Conservation (phyloP, 2,329 filamentous ascomycete genomes). For the Cryphonectria naterciae region DNA sequence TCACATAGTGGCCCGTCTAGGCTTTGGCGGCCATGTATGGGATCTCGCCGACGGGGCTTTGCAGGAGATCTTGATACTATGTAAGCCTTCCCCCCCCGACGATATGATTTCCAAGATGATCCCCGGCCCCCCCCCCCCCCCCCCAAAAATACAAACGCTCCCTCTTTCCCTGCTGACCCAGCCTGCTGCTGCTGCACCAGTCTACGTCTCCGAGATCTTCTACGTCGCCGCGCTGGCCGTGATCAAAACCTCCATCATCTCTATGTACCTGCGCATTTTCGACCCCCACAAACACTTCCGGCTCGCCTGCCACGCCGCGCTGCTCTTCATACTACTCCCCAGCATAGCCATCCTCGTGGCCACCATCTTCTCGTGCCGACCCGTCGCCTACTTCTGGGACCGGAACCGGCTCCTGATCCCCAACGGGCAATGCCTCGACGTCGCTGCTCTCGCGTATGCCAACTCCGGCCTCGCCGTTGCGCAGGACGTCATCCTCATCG, state of each 20-base stretch:
- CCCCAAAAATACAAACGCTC: not conserved
- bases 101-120: not conserved
- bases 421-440: slow-evolving; percentile 21
- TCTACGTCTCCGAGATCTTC: slow-evolving; percentile 28
- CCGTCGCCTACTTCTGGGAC: slow-evolving; percentile 28
- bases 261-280: slow-evolving; percentile 29
- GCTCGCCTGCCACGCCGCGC: slow-evolving; percentile 20
- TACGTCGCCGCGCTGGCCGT: slow-evolving; percentile 27
- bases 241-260: slow-evolving; percentile 25
- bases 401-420: slow-evolving; percentile 12
- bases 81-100: not conserved
- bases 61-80: slow-evolving; percentile 19
- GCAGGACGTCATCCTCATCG: slow-evolving; percentile 26
- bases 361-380: slow-evolving; percentile 30
- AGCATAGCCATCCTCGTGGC: slow-evolving; percentile 20
- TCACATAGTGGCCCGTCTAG: slow-evolving; percentile 20
- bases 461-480: slow-evolving; percentile 25
- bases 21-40: slow-evolving; percentile 27
- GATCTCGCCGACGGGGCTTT: slow-evolving; percentile 26
- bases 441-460: slow-evolving; percentile 24
- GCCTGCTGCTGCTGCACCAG: not conserved
- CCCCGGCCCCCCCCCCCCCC: no score
- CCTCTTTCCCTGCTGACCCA: not conserved
- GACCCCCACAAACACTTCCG: slow-evolving; percentile 23
- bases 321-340: slow-evolving; percentile 25